Conservation (phyloP, 1,284 basidiomycete species). For the Cryptococcus hybrid region DNA sequence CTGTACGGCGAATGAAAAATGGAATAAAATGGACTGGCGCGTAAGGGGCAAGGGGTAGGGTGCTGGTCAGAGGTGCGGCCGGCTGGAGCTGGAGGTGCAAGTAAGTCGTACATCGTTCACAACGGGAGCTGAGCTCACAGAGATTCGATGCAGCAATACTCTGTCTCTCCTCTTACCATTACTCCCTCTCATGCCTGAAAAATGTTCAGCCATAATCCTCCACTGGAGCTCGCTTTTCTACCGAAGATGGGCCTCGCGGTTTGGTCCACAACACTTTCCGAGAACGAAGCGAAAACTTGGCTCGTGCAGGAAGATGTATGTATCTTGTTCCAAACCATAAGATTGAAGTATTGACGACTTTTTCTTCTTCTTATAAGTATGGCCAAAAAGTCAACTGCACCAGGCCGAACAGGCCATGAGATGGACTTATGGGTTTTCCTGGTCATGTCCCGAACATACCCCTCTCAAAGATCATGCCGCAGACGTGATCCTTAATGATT, state of each 20-base stretch:
- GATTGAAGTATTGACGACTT: not conserved
- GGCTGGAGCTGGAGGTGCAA: constrained; percentile 38
- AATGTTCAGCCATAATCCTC: constrained; percentile 30
- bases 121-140: too few species aligned
- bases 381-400: constrained; percentile 28
- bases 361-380: constrained; percentile 12
- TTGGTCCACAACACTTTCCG: constrained; percentile 27
- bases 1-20: constrained; percentile 22
- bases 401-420: constrained; percentile 32
- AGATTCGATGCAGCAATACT: constrained; percentile 27
- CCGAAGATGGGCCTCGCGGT: constrained; percentile 34
- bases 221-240: constrained; percentile 29
- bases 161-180: constrained; percentile 33
- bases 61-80: constrained; percentile 22
- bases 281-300: constrained; percentile 27
- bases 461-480: constrained; percentile 29
- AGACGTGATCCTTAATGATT: constrained; percentile 35
- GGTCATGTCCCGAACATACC: constrained; percentile 35
- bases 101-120: constrained; percentile 19
- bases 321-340: not conserved
- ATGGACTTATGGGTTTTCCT: constrained; percentile 38
- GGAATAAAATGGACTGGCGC: constrained; percentile 16
- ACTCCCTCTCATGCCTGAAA: constrained; percentile 29
- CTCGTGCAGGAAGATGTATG: constrained; percentile 25
- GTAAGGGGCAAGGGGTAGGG: constrained; percentile 30